These are phyloP conservation scores for Aureobasidium sp. DNA, from an alignment of 2,329 filamentous ascomycete species.

Conservation along the genomic window DNA sequence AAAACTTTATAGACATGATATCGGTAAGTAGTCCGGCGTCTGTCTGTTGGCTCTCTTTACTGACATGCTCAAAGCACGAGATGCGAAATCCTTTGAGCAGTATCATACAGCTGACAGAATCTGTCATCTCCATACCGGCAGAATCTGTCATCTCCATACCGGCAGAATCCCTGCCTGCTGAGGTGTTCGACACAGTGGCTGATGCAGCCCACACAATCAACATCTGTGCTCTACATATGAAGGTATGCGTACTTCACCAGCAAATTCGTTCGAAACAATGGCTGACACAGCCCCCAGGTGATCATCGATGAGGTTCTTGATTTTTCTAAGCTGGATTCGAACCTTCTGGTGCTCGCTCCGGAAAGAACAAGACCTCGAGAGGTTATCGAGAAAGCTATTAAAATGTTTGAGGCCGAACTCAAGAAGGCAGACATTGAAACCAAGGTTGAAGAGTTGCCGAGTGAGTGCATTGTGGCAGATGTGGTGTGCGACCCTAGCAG, in stretches of 20 bases:
- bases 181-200: not conserved
- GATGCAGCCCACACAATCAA: constrained; percentile 16
- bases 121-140: not conserved
- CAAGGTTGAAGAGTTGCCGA: constrained; percentile 19
- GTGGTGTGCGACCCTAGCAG: constrained; percentile 23
- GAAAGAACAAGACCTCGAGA: constrained; percentile 18
- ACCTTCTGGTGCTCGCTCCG: constrained; percentile 30
- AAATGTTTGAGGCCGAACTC: constrained; percentile 30
- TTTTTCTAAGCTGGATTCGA: constrained; percentile 39
- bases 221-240: constrained; percentile 16
- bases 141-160: not conserved
- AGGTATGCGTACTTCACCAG: not conserved
- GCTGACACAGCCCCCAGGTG: not conserved
- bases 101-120: constrained; percentile 33
- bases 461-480: constrained; percentile 26
- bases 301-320: constrained; percentile 44
- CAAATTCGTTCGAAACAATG: not conserved
- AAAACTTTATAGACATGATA: constrained; percentile 27
- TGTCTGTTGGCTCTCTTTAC: not conserved
- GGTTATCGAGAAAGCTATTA: constrained; percentile 24
- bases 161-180: not conserved
- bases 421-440: constrained; percentile 24
- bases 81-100: constrained; percentile 21
- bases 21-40: constrained; percentile 16
- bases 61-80: not conserved